Percentiles rank a stretch among this genome's conserved stretches.
Evolutionary conservation across 257 asterid genomes (phyloP).

Genomic region (Solanum chiquidenum): DNA sequence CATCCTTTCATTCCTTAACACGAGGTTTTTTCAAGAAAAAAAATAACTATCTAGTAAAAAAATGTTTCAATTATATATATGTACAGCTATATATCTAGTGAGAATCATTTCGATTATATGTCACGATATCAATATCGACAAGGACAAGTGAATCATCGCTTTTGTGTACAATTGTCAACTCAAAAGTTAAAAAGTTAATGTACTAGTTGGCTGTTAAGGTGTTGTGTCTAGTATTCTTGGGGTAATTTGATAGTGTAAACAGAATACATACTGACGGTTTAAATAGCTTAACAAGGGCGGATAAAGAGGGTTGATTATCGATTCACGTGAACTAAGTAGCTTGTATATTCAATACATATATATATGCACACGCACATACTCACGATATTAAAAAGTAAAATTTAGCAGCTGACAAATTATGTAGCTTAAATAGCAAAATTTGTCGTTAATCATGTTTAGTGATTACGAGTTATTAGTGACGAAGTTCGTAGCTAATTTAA

Average conservation of each 20-base stretch:
- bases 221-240: neutral
- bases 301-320: neutral
- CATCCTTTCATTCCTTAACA: neutral
- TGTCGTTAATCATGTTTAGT: neutral
- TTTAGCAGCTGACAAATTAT: too few species aligned
- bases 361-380: neutral
- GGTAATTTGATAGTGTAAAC: too few species aligned
- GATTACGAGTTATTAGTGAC: neutral
- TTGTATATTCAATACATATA: too few species aligned
- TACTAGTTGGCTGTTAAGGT: neutral
- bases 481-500: neutral
- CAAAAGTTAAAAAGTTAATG: too few species aligned
- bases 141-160: neutral
- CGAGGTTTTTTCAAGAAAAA: neutral
- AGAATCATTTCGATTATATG: neutral
- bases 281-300: neutral
- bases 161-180: too few species aligned
- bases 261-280: too few species aligned
- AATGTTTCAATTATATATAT: neutral
- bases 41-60: too few species aligned
- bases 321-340: neutral
- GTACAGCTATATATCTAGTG: neutral
- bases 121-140: neutral
- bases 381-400: too few species aligned
- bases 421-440: neutral